These are phyloP conservation scores for Daedalea quercina DNA, from an alignment of 768 basidiomycete species.

Conservation along the genomic window DNA sequence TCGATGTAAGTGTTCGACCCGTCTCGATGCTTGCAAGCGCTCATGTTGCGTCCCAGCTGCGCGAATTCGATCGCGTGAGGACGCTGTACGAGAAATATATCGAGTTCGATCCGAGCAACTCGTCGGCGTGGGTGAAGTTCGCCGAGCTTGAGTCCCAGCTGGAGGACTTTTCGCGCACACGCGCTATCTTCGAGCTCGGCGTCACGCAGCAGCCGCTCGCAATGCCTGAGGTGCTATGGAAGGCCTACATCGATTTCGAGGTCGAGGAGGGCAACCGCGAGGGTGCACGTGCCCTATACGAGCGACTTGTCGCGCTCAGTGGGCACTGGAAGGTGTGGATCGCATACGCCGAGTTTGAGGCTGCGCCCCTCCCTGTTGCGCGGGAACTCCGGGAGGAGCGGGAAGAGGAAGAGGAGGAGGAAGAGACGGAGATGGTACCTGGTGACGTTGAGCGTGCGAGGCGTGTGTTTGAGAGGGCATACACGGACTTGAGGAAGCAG, in stretches of 20 bases:
- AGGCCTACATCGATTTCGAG: slow-evolving; percentile 96
- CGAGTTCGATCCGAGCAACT: slow-evolving; percentile 90
- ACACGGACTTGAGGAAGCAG: slow-evolving; percentile 78
- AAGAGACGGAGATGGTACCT: slow-evolving; percentile 52
- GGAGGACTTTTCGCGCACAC: slow-evolving; percentile 81
- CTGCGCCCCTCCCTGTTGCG: slow-evolving; percentile 61
- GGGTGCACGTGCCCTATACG: slow-evolving; percentile 77
- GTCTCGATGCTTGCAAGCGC: background rate
- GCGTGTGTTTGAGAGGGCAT: slow-evolving; percentile 79
- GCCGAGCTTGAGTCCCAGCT: slow-evolving; percentile 87
- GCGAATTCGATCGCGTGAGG: slow-evolving; percentile 93
- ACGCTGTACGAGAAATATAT: slow-evolving; percentile 91
- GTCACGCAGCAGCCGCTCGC: slow-evolving; percentile 77
- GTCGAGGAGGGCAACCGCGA: slow-evolving; percentile 90
- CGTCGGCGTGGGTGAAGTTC: slow-evolving; percentile 93
- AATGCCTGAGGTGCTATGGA: slow-evolving; percentile 94
- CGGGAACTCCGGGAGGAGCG: slow-evolving; percentile 64
- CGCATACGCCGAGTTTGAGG: slow-evolving; percentile 90
- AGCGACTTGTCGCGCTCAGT: slow-evolving; percentile 77
- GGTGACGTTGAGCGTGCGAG: slow-evolving; percentile 69
- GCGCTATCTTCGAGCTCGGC: slow-evolving; percentile 92
- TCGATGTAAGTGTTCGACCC: slow-evolving; percentile 51
- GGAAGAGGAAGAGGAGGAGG: slow-evolving; percentile 46
- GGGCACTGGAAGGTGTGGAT: slow-evolving; percentile 98
- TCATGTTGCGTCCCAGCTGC: slow-evolving; percentile 41